These are phyloP conservation scores for Daphne laureola DNA, from an alignment of 441 rosid species.

Conservation along the genomic window DNA sequence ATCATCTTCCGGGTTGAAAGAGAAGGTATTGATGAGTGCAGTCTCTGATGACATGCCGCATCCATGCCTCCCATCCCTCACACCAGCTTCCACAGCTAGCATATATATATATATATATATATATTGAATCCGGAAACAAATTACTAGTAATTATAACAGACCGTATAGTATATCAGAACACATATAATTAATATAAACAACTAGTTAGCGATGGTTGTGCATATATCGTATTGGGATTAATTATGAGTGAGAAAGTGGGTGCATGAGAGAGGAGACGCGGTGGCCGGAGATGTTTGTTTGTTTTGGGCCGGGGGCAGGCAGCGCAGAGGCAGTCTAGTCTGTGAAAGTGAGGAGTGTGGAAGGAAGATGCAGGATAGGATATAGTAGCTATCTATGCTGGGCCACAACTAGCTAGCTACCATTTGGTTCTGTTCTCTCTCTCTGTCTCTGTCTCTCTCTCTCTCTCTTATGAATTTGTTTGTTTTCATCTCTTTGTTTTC, in stretches of 20 bases:
- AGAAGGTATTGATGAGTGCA: constrained; percentile 17
- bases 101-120: constrained; percentile 25
- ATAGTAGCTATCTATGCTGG: too few relatives aligned
- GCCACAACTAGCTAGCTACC: constrained; percentile 48
- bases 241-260: too few relatives aligned
- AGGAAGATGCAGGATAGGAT: constrained; percentile 33
- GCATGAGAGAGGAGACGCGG: constrained; percentile 10
- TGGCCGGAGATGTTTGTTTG: constrained; percentile 12
- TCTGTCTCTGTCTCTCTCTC: constrained; percentile 12
- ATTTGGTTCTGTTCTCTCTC: constrained; percentile 15
- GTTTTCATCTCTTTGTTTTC: constrained; percentile 31
- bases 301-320: neutral
- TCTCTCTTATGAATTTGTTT: constrained; percentile 24
- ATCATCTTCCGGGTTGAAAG: constrained; percentile 23
- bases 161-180: too few relatives aligned
- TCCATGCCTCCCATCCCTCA: constrained; percentile 34
- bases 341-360: constrained; percentile 17
- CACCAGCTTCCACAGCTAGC: constrained; percentile 57
- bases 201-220: too few relatives aligned
- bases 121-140: constrained; percentile 11
- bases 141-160: constrained; percentile 6
- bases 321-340: too few relatives aligned
- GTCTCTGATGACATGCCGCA: constrained; percentile 15
- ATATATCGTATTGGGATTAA: too few relatives aligned
- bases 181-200: too few relatives aligned